Evolutionary conservation across 768 basidiomycete genomes (phyloP), one percentile per base, ranked within the genome.

Genomic region (Leucogyrophana mollusca): DNA sequence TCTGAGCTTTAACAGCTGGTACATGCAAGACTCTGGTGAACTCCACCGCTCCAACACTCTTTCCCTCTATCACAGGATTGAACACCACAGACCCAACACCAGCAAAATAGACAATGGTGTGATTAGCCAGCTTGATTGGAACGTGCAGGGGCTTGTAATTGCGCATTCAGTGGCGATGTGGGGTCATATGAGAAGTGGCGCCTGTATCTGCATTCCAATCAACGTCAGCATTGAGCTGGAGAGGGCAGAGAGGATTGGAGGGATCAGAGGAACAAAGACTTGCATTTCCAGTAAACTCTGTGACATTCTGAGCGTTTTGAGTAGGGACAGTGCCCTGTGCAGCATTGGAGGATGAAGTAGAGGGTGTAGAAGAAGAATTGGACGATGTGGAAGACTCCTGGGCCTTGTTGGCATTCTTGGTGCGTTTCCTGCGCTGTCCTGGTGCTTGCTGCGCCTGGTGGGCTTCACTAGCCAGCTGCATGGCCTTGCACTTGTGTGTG

Each of bases 121-220:
- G 34, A 45, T 64, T 51, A 6, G 62, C 60, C 7, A 66, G 56
- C 17, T 52, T 46, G 14, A 67, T 55, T 6, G 27, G 27, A 30
- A 30, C 13, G 6, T 13, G 27, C 6, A 7, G 27, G 27, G 27
- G 27, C 7, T 6, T 7, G 27, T 30, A 30, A 7, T 30, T 13
- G 13, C 7, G 6, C 7, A 30, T 7, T 13, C 27, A 30, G 27
- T 30, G 27, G 27, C 27, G 50, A 49, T 67, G 61, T 13, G 66
- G 59, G 3, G 62, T 63, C 65, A 67, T 68, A 56, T 65, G 59
- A 47, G 56, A 52, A 49, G 65, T 61, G 50, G 64, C 62, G 23
- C 63, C 66, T 53, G 61, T 64, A 54, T 68, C 64, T 43, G 53
- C 46, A 40, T 55, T 65, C 61, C 62, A 66, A 38, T 58, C 42